Conservation (phyloP, 176 grass and related monocot genomes). For the Stipa capillata region DNA sequence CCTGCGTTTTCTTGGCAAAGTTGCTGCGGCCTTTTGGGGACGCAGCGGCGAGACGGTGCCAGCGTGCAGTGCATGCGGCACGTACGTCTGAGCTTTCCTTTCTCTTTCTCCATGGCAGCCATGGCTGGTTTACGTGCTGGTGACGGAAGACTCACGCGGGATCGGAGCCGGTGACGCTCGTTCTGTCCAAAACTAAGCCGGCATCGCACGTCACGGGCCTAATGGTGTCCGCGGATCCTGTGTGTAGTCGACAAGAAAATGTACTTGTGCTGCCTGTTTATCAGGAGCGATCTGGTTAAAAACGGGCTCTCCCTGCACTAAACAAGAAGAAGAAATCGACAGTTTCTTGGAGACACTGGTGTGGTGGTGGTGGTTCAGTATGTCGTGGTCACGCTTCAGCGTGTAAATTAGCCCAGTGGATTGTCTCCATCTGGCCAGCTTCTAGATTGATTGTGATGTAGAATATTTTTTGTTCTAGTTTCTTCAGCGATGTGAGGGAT, state of each 20-base stretch:
- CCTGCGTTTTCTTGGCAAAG: not conserved
- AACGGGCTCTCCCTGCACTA: not conserved
- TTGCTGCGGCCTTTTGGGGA: not conserved
- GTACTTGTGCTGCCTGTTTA: not conserved
- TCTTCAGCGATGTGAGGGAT: not conserved
- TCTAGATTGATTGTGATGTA: not conserved
- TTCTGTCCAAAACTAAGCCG: not conserved
- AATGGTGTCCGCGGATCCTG: not conserved
- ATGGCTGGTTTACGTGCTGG: not conserved
- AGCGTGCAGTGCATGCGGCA: not conserved
- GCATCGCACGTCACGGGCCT: not conserved
- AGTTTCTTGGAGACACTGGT: not conserved
- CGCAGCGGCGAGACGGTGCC: not conserved
- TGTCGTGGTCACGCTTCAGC: not conserved
- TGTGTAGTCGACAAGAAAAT: not conserved
- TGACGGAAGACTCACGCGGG: not conserved
- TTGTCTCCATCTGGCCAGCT: not conserved
- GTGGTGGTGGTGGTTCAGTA: not conserved
- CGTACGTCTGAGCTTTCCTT: not conserved
- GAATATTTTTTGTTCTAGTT: not conserved
- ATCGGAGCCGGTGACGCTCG: not conserved
- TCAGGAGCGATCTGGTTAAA: not conserved
- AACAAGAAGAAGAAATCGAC: not conserved
- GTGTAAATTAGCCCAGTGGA: not conserved
- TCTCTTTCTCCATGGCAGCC: too few relatives aligned